phyloP scores from a whole-genome alignment of 306 rosid genomes.

The Trichosanthes truncata region DNA sequence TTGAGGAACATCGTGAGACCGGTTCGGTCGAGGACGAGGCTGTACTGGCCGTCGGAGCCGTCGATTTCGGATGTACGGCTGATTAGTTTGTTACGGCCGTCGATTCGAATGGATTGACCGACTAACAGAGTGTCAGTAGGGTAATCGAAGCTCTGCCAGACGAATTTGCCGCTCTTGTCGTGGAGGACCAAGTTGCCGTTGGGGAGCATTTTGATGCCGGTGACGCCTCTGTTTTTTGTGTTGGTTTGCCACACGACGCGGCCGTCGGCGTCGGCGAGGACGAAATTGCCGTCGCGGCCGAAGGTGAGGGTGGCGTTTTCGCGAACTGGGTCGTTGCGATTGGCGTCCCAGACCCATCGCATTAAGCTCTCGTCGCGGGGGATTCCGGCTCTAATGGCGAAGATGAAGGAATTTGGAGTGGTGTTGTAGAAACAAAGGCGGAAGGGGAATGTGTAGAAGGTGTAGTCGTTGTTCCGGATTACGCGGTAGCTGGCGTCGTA shows the following conservation, averaged over 20 bases:
- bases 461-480: neutral
- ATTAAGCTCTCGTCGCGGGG: constrained; percentile 9
- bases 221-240: constrained; percentile 27
- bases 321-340: constrained; percentile 18
- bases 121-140: constrained; percentile 20
- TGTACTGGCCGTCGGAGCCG: constrained; percentile 21
- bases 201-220: constrained; percentile 12
- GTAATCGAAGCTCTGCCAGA: constrained; percentile 32
- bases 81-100: constrained; percentile 13
- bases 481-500: constrained; percentile 18
- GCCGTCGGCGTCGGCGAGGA: constrained; percentile 16
- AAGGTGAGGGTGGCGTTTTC: constrained; percentile 26
- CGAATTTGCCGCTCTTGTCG: constrained; percentile 10
- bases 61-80: constrained; percentile 22
- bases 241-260: constrained; percentile 26
- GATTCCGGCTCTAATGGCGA: constrained; percentile 22
- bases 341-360: constrained; percentile 36
- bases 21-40: constrained; percentile 6
- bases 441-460: constrained; percentile 13
- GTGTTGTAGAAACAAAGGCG: constrained; percentile 32
- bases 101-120: constrained; percentile 16
- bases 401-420: constrained; percentile 18
- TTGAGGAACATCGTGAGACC: constrained; percentile 21
- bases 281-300: constrained; percentile 18
- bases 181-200: constrained; percentile 25